A percentile compares a stretch with the other conserved stretches of the same genome.
These are phyloP conservation scores for Oryza longistaminata DNA, from an alignment of 176 grass and related monocot species.

Conservation along the genomic window DNA sequence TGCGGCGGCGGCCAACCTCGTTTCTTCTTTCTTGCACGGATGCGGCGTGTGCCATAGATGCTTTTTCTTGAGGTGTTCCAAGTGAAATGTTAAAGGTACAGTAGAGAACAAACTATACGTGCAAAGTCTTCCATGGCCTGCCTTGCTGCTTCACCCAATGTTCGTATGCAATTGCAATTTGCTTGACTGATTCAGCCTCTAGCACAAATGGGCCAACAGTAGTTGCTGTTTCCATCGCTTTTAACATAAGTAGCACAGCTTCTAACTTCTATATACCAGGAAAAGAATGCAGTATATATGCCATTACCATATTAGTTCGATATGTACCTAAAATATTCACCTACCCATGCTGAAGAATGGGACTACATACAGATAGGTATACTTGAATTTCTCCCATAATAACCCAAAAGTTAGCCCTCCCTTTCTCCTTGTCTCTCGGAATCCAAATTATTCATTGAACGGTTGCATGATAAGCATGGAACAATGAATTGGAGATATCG, in stretches of 20 bases:
- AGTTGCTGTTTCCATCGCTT: neutral
- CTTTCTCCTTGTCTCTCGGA: neutral
- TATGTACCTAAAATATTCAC: neutral
- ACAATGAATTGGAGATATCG: neutral
- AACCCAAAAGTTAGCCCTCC: neutral
- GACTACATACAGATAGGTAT: neutral
- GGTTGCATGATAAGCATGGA: neutral
- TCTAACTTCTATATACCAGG: neutral
- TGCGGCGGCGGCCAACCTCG: neutral
- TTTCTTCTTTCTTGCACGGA: conserved; percentile 26
- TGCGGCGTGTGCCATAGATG: neutral
- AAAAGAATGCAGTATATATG: neutral
- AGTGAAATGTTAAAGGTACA: neutral
- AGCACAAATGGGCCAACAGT: neutral
- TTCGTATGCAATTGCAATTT: neutral
- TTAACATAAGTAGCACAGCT: neutral
- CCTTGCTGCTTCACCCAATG: neutral
- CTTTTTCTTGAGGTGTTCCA: conserved; percentile 17
- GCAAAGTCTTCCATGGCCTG: neutral
- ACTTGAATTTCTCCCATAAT: neutral
- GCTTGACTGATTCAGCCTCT: neutral
- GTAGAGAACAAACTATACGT: neutral
- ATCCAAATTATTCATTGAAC: neutral
- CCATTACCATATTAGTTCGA: neutral
- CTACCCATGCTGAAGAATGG: neutral